phyloP scores from a whole-genome alignment of 148 eudicot genomes.

The Silene conica region DNA sequence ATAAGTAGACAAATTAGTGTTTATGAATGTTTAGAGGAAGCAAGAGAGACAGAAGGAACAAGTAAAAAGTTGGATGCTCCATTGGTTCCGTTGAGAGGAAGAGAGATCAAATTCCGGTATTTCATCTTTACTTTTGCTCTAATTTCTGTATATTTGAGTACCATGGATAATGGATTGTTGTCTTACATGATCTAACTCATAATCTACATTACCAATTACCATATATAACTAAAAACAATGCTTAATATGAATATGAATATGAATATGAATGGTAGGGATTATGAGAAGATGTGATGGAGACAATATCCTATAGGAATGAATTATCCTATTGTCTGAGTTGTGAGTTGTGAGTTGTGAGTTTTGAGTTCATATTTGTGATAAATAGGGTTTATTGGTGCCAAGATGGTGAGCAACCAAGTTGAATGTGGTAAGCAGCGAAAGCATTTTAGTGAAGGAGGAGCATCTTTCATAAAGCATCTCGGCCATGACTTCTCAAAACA shows the following conservation, averaged over 20 bases:
- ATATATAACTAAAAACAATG: too few relatives aligned
- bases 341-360: too few relatives aligned
- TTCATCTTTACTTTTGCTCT: not conserved
- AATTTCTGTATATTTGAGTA: too few relatives aligned
- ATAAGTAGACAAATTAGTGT: too few relatives aligned
- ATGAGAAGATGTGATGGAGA: too few relatives aligned
- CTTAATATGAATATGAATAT: too few relatives aligned
- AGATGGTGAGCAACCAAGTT: slow-evolving; percentile 11
- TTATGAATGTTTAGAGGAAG: not conserved
- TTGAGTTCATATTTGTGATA: not conserved
- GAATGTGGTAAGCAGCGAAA: slow-evolving; percentile 10
- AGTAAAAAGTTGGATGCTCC: not conserved
- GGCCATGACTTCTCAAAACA: slow-evolving; percentile 24
- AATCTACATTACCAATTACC: too few relatives aligned
- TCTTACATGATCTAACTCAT: too few relatives aligned
- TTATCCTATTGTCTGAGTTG: too few relatives aligned
- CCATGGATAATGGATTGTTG: too few relatives aligned
- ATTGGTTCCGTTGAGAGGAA: not conserved
- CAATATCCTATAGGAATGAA: too few relatives aligned
- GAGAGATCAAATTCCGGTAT: not conserved
- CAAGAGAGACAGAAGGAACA: not conserved
- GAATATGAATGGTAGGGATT: too few relatives aligned
- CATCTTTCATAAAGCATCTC: slow-evolving; percentile 27
- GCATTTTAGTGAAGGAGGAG: slow-evolving; percentile 1
- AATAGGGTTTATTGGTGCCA: not conserved